Evolutionary conservation across 768 basidiomycete species (phyloP).

Genomic region (Lactarius hatsudake): DNA sequence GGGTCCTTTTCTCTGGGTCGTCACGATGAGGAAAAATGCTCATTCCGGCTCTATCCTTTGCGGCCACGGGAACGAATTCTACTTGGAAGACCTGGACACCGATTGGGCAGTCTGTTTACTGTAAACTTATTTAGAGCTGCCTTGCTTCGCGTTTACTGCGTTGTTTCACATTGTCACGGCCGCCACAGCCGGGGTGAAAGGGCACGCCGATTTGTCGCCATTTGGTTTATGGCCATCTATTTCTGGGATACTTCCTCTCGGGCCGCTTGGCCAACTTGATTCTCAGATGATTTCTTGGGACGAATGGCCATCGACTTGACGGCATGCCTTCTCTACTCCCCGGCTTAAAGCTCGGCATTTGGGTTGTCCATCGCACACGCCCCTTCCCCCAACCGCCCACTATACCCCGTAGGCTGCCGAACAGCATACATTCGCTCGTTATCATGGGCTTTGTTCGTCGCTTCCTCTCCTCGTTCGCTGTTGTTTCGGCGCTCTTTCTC

Average conservation of each 20-base stretch:
- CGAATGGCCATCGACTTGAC: background rate
- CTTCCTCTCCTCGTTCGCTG: constrained; percentile 10
- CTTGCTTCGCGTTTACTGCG: background rate
- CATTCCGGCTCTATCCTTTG: background rate
- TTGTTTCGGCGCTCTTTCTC: constrained; percentile 5
- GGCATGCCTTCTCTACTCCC: background rate
- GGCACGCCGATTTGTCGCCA: background rate
- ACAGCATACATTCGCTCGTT: constrained; percentile 19
- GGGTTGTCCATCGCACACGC: background rate
- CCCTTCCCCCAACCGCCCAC: background rate
- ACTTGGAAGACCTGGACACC: background rate
- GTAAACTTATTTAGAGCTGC: background rate
- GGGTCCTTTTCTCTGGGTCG: background rate
- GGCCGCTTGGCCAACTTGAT: background rate
- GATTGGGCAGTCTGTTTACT: background rate
- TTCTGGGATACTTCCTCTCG: background rate
- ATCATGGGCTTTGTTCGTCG: constrained; percentile 11
- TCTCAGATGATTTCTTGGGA: background rate
- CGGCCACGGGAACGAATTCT: background rate
- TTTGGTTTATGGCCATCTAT: background rate
- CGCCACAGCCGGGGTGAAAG: background rate
- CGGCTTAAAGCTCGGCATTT: background rate
- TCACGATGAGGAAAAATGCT: background rate
- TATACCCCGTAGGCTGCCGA: background rate
- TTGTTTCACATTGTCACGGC: background rate